Conservation (phyloP, 306 rosid genomes). For the Arachis hypogaea region DNA sequence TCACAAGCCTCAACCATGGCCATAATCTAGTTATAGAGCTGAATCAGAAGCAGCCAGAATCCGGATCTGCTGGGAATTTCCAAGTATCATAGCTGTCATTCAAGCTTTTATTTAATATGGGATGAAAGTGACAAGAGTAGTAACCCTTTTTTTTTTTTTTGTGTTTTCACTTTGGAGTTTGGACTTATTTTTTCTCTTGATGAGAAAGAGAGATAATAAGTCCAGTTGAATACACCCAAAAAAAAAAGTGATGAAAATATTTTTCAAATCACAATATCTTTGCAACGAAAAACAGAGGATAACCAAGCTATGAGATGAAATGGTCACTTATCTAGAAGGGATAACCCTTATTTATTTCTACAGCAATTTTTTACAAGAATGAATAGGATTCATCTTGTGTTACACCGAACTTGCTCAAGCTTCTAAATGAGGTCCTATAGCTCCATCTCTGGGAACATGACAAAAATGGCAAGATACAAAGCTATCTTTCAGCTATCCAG, state of each 20-base stretch:
- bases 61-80: conserved; percentile 29
- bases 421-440: conserved; percentile 28
- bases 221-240: too few species aligned
- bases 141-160: too few species aligned
- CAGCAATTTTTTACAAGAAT: conserved; percentile 33
- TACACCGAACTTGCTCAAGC: conserved; percentile 12
- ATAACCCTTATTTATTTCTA: conserved; percentile 8
- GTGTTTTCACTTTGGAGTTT: too few species aligned
- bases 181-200: too few species aligned
- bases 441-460: conserved; percentile 6
- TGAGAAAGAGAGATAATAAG: too few species aligned
- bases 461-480: conserved; percentile 29
- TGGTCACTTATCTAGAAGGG: conserved; percentile 4
- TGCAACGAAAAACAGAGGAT: neutral
- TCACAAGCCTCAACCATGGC: conserved; percentile 27
- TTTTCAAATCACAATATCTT: too few species aligned
- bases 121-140: conserved; percentile 16
- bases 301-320: neutral
- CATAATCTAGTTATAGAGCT: conserved; percentile 28
- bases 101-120: neutral
- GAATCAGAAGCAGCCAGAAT: conserved; percentile 22
- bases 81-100: conserved; percentile 44
- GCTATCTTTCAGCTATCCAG: conserved; percentile 26
- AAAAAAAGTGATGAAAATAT: too few species aligned
- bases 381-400: conserved; percentile 42